These are phyloP conservation scores for Cyberlindnera suaveolens DNA, from an alignment of 805 yeast genomes.

Conservation along the genomic window DNA sequence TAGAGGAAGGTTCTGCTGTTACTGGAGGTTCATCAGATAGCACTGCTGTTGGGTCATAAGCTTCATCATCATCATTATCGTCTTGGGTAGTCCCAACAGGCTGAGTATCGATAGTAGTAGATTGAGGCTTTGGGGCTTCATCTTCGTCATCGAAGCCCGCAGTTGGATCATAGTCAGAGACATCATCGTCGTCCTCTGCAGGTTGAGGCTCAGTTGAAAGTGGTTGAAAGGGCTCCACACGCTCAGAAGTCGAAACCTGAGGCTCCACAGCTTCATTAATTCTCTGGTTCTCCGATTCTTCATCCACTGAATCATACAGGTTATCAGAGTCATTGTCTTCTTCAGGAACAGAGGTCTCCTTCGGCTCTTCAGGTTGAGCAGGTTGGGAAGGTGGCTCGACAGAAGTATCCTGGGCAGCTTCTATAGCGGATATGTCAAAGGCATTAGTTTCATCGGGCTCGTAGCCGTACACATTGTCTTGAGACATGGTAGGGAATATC, in stretches of 20 bases:
- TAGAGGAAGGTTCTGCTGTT: slow-evolving; percentile 1
- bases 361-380: too few relatives aligned
- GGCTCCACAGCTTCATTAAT: not conserved
- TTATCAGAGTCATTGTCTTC: slow-evolving; percentile 5
- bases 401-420: not conserved
- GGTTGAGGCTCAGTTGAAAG: not conserved
- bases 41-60: slow-evolving; percentile 13
- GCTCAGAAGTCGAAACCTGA: not conserved
- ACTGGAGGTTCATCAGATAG: slow-evolving; percentile 12
- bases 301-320: slow-evolving; percentile 1
- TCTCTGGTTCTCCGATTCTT: slow-evolving; percentile 1
- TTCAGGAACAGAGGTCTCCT: not conserved
- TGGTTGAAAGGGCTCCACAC: slow-evolving; percentile 2
- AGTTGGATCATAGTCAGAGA: slow-evolving; percentile 8
- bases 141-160: not conserved
- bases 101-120: not conserved
- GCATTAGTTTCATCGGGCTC: not conserved
- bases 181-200: slow-evolving; percentile 11
- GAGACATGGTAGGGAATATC: not conserved
- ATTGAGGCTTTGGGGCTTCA: not conserved
- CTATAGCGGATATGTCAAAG: not conserved
- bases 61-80: slow-evolving; percentile 13
- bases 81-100: not conserved
- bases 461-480: slow-evolving; percentile 2
- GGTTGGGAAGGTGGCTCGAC: too few relatives aligned